phyloP scores from a whole-genome alignment of 148 eudicot species.

The Chenopodium formosanum region DNA sequence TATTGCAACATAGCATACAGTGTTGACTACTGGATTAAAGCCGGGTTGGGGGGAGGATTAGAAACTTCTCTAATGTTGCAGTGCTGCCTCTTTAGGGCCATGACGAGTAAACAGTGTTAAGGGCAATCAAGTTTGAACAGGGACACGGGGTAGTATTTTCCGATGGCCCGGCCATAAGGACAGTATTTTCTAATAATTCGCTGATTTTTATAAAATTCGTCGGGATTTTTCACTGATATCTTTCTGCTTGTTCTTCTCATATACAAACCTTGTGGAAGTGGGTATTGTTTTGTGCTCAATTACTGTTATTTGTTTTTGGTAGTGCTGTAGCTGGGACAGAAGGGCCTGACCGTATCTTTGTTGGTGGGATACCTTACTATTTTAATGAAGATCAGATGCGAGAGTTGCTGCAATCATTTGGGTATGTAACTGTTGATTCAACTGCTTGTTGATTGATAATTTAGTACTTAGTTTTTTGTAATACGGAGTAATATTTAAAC shows the following conservation, averaged over 20 bases:
- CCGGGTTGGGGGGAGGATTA: too few relatives aligned
- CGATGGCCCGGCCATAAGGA: too few relatives aligned
- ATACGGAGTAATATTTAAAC: neutral
- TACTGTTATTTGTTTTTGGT: constrained; percentile 14
- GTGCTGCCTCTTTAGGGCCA: neutral
- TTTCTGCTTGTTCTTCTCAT: neutral
- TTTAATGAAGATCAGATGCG: constrained; percentile 80
- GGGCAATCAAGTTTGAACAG: neutral
- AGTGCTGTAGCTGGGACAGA: constrained; percentile 72
- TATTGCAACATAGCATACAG: too few relatives aligned
- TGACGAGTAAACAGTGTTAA: neutral
- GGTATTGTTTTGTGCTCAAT: constrained; percentile 2
- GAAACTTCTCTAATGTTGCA: neutral
- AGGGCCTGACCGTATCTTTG: constrained; percentile 86
- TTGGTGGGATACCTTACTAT: constrained; percentile 91
- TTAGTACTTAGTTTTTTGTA: neutral
- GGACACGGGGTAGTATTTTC: too few relatives aligned
- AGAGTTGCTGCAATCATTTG: constrained; percentile 81
- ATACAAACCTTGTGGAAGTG: neutral
- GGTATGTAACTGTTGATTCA: constrained; percentile 36
- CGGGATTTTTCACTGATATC: neutral
- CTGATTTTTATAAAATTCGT: neutral
- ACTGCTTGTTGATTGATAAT: neutral
- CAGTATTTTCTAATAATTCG: neutral
- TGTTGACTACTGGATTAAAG: too few relatives aligned